Percentiles rank a stretch among this genome's conserved stretches.
phyloP scores from a whole-genome alignment of 768 basidiomycete genomes.

The Candolleomyces efflorescens region DNA sequence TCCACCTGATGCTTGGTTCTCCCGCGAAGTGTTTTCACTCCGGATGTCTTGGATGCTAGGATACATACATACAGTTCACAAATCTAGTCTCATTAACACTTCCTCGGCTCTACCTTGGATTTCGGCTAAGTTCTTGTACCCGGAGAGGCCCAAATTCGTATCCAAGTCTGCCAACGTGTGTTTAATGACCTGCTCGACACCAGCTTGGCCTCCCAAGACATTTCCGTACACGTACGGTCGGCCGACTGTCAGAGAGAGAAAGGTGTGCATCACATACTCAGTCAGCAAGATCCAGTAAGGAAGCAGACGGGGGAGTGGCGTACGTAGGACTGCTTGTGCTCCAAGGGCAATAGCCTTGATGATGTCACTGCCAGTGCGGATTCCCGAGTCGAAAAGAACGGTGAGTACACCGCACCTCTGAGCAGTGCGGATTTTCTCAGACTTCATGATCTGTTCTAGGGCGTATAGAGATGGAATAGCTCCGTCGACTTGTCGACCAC shows the following conservation, averaged over 20 bases:
- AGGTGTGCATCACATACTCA: not conserved
- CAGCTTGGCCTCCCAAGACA: slow-evolving; percentile 63
- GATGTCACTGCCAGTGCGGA: slow-evolving; percentile 79
- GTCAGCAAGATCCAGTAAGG: not conserved
- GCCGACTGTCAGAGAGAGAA: slow-evolving; percentile 42
- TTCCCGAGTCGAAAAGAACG: slow-evolving; percentile 75
- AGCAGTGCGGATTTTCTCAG: slow-evolving; percentile 50
- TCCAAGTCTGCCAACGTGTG: slow-evolving; percentile 68
- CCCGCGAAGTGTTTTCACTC: no score
- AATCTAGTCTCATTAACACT: slow-evolving; percentile 41
- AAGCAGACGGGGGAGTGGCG: slow-evolving; percentile 24
- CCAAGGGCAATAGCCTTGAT: slow-evolving; percentile 84
- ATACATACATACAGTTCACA: not conserved
- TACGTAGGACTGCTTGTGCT: slow-evolving; percentile 75
- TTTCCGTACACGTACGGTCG: slow-evolving; percentile 77
- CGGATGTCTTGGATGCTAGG: no score
- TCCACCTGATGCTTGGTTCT: no score
- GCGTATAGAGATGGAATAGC: slow-evolving; percentile 71
- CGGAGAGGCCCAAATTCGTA: slow-evolving; percentile 56
- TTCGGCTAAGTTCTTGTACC: slow-evolving; percentile 54
- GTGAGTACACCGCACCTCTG: slow-evolving; percentile 60
- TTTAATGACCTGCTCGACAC: slow-evolving; percentile 70
- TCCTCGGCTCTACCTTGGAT: slow-evolving; percentile 56
- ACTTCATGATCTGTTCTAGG: slow-evolving; percentile 63
- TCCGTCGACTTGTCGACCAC: slow-evolving; percentile 76